Percentiles rank a stretch among this genome's conserved stretches.
These are phyloP conservation scores for Aspergillus pseudotamarii DNA, from an alignment of 2,329 filamentous ascomycete species.

Conservation along the genomic window DNA sequence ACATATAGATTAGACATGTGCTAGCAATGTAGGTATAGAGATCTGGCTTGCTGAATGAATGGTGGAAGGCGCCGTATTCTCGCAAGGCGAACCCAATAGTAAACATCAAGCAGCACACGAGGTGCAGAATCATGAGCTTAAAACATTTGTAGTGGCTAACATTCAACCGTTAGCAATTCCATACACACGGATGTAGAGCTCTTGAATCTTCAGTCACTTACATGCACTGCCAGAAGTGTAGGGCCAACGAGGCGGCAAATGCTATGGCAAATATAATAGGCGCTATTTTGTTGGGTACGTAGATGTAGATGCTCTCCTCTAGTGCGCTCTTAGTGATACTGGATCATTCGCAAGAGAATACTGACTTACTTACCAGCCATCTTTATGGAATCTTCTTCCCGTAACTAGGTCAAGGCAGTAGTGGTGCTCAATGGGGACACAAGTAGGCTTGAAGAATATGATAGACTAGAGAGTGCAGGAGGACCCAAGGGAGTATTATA, in stretches of 20 bases:
- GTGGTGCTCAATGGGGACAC: too few relatives aligned
- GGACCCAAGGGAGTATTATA: not conserved
- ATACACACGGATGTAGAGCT: not conserved
- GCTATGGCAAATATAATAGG: constrained; percentile 57
- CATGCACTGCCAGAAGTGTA: constrained; percentile 60
- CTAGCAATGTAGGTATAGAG: constrained; percentile 52
- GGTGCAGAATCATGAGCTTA: constrained; percentile 58
- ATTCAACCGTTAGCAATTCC: not conserved
- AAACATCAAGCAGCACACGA: constrained; percentile 59
- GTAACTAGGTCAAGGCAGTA: not conserved
- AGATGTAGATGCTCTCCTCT: constrained; percentile 46
- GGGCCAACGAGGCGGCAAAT: constrained; percentile 39
- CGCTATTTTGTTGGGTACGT: constrained; percentile 58
- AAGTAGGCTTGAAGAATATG: not conserved
- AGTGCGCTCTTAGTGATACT: not conserved
- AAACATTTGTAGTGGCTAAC: constrained; percentile 60
- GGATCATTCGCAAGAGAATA: not conserved
- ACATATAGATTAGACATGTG: constrained; percentile 41
- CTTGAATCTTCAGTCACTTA: constrained; percentile 38
- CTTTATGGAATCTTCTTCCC: not conserved
- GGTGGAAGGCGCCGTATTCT: constrained; percentile 56
- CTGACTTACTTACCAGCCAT: not conserved
- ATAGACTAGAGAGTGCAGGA: not conserved
- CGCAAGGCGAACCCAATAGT: constrained; percentile 59
- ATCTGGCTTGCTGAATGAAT: constrained; percentile 39